Evolutionary conservation across 1,284 basidiomycete genomes (phyloP).

Genomic region (Neonothopanus nambi): DNA sequence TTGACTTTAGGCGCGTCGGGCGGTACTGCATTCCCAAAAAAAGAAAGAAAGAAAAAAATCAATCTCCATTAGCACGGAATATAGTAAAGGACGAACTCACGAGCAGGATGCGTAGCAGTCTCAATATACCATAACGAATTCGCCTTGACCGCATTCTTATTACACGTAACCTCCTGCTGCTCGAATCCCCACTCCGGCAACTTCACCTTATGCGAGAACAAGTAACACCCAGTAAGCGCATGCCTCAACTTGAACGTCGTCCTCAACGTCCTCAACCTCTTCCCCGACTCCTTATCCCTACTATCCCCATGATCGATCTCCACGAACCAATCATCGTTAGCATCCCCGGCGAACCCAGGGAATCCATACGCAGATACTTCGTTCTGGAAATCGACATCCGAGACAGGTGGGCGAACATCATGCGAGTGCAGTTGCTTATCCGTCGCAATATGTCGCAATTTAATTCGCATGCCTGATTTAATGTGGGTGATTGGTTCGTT

Average conservation of each 20-base stretch:
- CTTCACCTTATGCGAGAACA: constrained; percentile 98
- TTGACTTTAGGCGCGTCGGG: constrained; percentile 80
- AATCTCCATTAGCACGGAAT: not conserved
- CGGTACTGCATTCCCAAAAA: constrained; percentile 72
- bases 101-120: constrained; percentile 74
- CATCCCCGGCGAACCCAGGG: constrained; percentile 82
- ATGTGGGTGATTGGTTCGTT: constrained; percentile 65
- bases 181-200: constrained; percentile 97
- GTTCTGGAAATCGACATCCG: constrained; percentile 98
- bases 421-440: constrained; percentile 93
- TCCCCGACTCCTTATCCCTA: constrained; percentile 66
- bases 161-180: constrained; percentile 98
- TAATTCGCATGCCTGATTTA: constrained; percentile 71
- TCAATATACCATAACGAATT: constrained; percentile 98
- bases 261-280: constrained; percentile 77
- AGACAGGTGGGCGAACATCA: constrained; percentile 92
- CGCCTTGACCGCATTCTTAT: constrained; percentile 89
- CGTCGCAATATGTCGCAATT: constrained; percentile 81
- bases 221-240: constrained; percentile 87
- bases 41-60: no score
- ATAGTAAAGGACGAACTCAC: constrained; percentile 58
- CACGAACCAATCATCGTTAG: constrained; percentile 94
- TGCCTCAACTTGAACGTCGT: constrained; percentile 88
- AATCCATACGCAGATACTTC: constrained; percentile 97
- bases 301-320: constrained; percentile 77